phyloP scores from a whole-genome alignment of 108 stramenopile species.

The Cyclotella kingstonii region DNA sequence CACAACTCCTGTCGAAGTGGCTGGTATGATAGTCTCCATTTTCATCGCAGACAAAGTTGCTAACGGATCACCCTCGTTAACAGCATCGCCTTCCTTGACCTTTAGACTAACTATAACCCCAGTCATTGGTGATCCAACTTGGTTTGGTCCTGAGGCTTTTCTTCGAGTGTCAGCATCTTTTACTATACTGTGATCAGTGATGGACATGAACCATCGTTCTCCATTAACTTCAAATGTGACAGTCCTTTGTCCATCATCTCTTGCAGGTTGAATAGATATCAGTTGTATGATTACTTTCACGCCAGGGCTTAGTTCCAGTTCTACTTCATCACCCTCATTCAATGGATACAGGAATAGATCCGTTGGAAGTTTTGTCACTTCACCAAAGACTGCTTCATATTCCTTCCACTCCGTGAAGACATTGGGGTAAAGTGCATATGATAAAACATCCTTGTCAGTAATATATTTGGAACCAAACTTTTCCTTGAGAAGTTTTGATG shows the following conservation, averaged over 20 bases:
- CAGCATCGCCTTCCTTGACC: conserved; percentile 84
- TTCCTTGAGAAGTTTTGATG: conserved; percentile 43
- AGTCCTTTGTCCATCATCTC: conserved; percentile 57
- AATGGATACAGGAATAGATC: conserved; percentile 83
- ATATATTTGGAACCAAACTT: conserved; percentile 61
- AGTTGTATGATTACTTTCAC: conserved; percentile 51
- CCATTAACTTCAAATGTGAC: conserved; percentile 92
- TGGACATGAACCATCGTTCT: conserved; percentile 63
- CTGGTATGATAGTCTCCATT: conserved; percentile 92
- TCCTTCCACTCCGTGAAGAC: conserved; percentile 86
- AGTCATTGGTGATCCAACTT: conserved; percentile 89
- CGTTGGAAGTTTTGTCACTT: conserved; percentile 75
- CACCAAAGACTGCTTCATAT: conserved; percentile 67
- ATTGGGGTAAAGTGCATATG: conserved; percentile 86
- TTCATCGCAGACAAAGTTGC: conserved; percentile 94
- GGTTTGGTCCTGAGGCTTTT: conserved; percentile 63
- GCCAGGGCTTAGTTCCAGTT: conserved; percentile 64
- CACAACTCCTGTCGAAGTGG: conserved; percentile 72
- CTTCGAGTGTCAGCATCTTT: conserved; percentile 44
- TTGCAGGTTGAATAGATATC: conserved; percentile 52
- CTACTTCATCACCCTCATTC: conserved; percentile 84
- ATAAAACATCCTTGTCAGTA: conserved; percentile 77
- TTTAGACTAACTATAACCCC: conserved; percentile 86
- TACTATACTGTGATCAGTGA: conserved; percentile 49
- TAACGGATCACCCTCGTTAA: conserved; percentile 82